phyloP scores from a whole-genome alignment of 805 yeast species.

The Candida sonorensis region DNA sequence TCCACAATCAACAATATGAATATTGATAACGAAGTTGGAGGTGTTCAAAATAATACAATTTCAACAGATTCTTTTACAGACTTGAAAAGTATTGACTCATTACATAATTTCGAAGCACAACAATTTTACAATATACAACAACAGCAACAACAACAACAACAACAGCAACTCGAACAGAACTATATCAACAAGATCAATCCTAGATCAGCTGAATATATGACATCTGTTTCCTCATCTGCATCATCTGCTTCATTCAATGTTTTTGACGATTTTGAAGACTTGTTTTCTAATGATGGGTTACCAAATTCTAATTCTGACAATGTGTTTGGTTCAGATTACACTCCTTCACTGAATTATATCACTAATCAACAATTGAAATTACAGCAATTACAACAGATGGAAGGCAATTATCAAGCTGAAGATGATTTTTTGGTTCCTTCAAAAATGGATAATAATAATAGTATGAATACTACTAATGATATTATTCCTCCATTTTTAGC shows the following conservation, averaged over 20 bases:
- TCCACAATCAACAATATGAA: too few relatives aligned
- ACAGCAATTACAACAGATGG: neutral
- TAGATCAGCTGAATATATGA: neutral
- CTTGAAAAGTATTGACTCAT: too few relatives aligned
- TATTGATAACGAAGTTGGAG: too few relatives aligned
- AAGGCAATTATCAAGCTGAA: too few relatives aligned
- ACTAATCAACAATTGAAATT: slow-evolving; percentile 7
- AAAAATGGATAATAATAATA: too few relatives aligned
- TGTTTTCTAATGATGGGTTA: slow-evolving; percentile 2
- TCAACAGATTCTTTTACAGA: too few relatives aligned
- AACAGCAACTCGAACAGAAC: neutral
- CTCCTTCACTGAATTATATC: slow-evolving; percentile 13
- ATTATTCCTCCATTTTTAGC: neutral
- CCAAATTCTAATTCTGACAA: neutral
- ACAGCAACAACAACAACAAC: neutral
- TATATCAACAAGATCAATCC: neutral
- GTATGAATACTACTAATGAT: too few relatives aligned
- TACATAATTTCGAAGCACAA: too few relatives aligned
- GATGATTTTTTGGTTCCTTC: too few relatives aligned
- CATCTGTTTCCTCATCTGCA: too few relatives aligned
- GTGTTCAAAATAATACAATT: too few relatives aligned
- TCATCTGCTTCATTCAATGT: slow-evolving; percentile 6
- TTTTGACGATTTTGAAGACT: slow-evolving; percentile 11
- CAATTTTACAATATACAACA: neutral
- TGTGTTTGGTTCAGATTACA: slow-evolving; percentile 5